These are phyloP conservation scores for Penicillium waksmanii DNA, from an alignment of 495 filamentous ascomycete species.

Conservation along the genomic window DNA sequence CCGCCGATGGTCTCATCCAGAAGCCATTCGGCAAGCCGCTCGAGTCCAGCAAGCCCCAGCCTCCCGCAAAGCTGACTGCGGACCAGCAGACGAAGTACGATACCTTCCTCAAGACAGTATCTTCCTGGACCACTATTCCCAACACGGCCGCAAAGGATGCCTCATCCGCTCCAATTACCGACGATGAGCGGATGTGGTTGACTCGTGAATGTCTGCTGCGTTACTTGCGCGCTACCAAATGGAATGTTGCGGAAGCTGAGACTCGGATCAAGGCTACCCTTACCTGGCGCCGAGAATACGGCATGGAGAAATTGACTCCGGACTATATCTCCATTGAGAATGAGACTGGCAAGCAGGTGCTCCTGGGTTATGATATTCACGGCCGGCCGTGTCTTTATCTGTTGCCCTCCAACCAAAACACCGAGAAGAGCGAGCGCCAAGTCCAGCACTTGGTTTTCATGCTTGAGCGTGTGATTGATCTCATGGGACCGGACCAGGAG, in stretches of 20 bases:
- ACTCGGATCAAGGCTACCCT: slow-evolving; percentile 79
- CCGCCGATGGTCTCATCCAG: slow-evolving; percentile 57
- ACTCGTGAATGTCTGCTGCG: slow-evolving; percentile 90
- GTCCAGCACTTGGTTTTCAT: slow-evolving; percentile 94
- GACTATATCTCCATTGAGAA: slow-evolving; percentile 90
- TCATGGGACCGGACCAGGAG: slow-evolving; percentile 86
- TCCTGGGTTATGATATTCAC: slow-evolving; percentile 84
- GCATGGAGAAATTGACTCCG: slow-evolving; percentile 69
- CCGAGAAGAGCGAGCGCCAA: slow-evolving; percentile 83
- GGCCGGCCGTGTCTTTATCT: slow-evolving; percentile 87
- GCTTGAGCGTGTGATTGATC: slow-evolving; percentile 85
- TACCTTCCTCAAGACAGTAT: slow-evolving; percentile 65
- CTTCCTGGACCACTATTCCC: slow-evolving; percentile 72
- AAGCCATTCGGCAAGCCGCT: slow-evolving; percentile 71
- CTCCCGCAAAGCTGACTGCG: slow-evolving; percentile 59
- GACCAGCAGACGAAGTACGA: slow-evolving; percentile 89
- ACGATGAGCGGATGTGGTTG: slow-evolving; percentile 84
- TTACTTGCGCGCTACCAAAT: slow-evolving; percentile 92
- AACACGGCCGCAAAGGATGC: slow-evolving; percentile 59
- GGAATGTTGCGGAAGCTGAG: slow-evolving; percentile 75
- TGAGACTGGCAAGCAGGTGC: slow-evolving; percentile 92
- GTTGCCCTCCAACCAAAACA: slow-evolving; percentile 88
- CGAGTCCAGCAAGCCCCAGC: slow-evolving; percentile 54
- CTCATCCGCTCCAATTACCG: slow-evolving; percentile 67
- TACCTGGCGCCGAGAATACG: slow-evolving; percentile 88